These are phyloP conservation scores for Dicorynia guianensis DNA, from an alignment of 306 rosid genomes.

Conservation along the genomic window DNA sequence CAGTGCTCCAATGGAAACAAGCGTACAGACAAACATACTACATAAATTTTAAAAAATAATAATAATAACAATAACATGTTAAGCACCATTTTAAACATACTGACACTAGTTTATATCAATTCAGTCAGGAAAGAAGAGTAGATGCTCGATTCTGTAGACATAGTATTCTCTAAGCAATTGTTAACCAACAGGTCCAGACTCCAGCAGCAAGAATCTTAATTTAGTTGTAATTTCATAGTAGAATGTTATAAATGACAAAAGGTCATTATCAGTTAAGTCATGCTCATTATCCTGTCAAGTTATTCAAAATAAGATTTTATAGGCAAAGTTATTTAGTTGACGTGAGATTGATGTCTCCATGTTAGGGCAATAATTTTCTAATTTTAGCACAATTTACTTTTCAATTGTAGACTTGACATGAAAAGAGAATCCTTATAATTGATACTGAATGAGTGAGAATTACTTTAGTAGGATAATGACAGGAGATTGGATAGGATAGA, in stretches of 20 bases:
- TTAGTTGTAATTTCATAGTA: slow-evolving; percentile 12
- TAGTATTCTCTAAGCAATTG: slow-evolving; percentile 17
- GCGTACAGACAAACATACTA: slow-evolving; percentile 25
- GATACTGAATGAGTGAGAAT: neutral
- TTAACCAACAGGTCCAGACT: neutral
- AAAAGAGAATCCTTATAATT: neutral
- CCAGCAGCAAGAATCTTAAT: neutral
- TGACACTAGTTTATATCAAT: slow-evolving; percentile 33
- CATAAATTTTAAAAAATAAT: neutral
- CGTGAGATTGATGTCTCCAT: neutral
- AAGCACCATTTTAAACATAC: neutral
- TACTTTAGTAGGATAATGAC: neutral
- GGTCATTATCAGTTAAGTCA: neutral
- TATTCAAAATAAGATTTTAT: slow-evolving; percentile 9
- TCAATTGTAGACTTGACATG: slow-evolving; percentile 3
- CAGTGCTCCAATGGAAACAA: slow-evolving; percentile 34
- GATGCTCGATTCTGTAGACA: neutral
- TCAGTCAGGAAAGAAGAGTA: slow-evolving; percentile 15
- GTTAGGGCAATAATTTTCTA: neutral
- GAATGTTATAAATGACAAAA: neutral
- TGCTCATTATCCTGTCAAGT: slow-evolving; percentile 18
- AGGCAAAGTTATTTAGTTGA: neutral
- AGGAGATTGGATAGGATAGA: slow-evolving; percentile 29
- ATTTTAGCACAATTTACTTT: slow-evolving; percentile 5
- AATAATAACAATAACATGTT: too few relatives aligned